Evolutionary conservation across 1,139 yeast species (phyloP).

Genomic region (Taphrina flavorubra): DNA sequence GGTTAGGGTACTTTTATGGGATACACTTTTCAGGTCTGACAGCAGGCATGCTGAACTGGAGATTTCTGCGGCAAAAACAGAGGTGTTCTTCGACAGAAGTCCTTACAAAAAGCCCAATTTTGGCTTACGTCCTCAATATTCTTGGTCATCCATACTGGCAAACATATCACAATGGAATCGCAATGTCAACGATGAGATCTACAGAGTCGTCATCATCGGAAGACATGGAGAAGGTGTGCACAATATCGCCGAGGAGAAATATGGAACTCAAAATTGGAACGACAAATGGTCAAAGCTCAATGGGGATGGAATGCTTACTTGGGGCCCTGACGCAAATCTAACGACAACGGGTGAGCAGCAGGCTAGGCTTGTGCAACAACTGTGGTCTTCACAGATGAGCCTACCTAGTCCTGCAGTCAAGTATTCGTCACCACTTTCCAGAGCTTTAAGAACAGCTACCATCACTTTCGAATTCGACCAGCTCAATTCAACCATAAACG

Average conservation of each 20-base stretch:
- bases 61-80: constrained; percentile 8
- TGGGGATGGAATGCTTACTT: constrained; percentile 62
- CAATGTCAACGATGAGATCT: neutral
- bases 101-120: neutral
- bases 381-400: constrained; percentile 56
- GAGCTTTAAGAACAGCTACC: constrained; percentile 40
- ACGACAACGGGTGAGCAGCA: constrained; percentile 66
- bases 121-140: constrained; percentile 14
- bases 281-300: constrained; percentile 62
- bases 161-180: constrained; percentile 11
- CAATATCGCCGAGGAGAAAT: constrained; percentile 64
- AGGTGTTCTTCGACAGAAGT: constrained; percentile 8
- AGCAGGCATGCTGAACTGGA: neutral
- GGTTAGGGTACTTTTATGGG: neutral
- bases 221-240: constrained; percentile 83
- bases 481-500: constrained; percentile 45
- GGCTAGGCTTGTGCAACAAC: constrained; percentile 57
- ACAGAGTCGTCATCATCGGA: constrained; percentile 44
- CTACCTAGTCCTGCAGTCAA: constrained; percentile 38
- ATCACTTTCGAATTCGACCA: neutral
- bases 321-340: constrained; percentile 74
- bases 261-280: constrained; percentile 54
- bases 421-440: constrained; percentile 45
- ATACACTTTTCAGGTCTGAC: neutral
- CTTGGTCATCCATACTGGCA: constrained; percentile 16